phyloP scores from a whole-genome alignment of 148 eudicot species.

The Fagopyrum tataricum region DNA sequence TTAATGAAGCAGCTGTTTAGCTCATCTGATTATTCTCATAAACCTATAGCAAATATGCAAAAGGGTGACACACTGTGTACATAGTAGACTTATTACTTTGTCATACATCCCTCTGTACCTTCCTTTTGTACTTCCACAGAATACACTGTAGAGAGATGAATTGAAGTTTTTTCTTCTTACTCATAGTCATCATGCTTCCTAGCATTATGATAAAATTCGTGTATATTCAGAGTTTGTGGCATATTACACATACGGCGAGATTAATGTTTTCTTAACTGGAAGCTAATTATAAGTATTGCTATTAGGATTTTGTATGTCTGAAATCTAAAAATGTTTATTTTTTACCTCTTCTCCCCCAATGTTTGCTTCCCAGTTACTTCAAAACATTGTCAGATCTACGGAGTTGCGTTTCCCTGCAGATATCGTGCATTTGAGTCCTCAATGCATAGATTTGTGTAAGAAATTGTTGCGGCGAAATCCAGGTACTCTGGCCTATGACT shows the following conservation, averaged over 20 bases:
- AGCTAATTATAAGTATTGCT: background rate
- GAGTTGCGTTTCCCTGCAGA: conserved; percentile 77
- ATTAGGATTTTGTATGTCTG: background rate
- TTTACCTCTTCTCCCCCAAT: background rate
- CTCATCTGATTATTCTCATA: too few relatives aligned
- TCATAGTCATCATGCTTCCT: background rate
- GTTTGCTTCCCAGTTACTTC: conserved; percentile 59
- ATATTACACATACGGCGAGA: background rate
- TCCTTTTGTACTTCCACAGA: background rate
- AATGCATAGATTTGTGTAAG: conserved; percentile 72
- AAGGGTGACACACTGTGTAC: background rate
- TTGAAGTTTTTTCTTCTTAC: background rate
- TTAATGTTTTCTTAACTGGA: background rate
- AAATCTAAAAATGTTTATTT: background rate
- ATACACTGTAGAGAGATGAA: background rate
- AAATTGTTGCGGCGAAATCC: conserved; percentile 90
- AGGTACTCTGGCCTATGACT: conserved; percentile 39
- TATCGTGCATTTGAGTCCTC: conserved; percentile 48
- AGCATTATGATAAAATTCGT: background rate
- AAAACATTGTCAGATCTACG: conserved; percentile 71
- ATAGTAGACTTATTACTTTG: background rate
- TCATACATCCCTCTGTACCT: background rate
- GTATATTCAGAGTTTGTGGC: background rate
- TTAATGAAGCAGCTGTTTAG: too few relatives aligned
- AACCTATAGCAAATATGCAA: background rate